Conservation (phyloP, 1,284 basidiomycete genomes). For the Ceratobasidium sp. region DNA sequence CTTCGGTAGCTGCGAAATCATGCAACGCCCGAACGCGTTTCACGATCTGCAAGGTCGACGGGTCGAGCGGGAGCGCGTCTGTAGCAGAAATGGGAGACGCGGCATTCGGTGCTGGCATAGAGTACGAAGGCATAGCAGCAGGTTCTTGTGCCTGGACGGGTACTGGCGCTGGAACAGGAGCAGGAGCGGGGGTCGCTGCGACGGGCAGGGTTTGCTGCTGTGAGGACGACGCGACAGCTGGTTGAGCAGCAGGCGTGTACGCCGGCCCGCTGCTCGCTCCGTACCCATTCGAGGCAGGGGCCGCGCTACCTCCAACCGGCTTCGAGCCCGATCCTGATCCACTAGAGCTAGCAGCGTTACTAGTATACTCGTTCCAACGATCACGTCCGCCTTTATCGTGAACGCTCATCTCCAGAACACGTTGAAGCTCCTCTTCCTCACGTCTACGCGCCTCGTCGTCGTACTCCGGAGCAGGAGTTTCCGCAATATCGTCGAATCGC, state of each 20-base stretch:
- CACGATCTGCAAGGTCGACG: conserved; percentile 55
- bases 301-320: conserved; percentile 46
- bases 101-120: conserved; percentile 49
- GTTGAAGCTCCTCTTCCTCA: conserved; percentile 93
- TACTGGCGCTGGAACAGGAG: conserved; percentile 23
- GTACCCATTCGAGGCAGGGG: conserved; percentile 54
- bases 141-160: conserved; percentile 12
- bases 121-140: conserved; percentile 52
- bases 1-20: conserved; percentile 87
- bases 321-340: conserved; percentile 47
- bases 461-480: conserved; percentile 72
- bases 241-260: conserved; percentile 30
- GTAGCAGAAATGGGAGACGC: conserved; percentile 49
- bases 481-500: conserved; percentile 72
- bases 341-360: conserved; percentile 35
- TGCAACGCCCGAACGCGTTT: conserved; percentile 92
- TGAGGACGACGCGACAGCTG: conserved; percentile 18
- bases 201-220: conserved; percentile 35
- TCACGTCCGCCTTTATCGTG: conserved; percentile 84
- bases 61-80: conserved; percentile 43
- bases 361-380: conserved; percentile 60
- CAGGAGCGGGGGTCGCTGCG: no score
- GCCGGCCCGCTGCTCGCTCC: conserved; percentile 4
- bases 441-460: conserved; percentile 82
- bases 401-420: conserved; percentile 88